phyloP scores from a whole-genome alignment of 305 asterid species.

The Fraxinus greggii region DNA sequence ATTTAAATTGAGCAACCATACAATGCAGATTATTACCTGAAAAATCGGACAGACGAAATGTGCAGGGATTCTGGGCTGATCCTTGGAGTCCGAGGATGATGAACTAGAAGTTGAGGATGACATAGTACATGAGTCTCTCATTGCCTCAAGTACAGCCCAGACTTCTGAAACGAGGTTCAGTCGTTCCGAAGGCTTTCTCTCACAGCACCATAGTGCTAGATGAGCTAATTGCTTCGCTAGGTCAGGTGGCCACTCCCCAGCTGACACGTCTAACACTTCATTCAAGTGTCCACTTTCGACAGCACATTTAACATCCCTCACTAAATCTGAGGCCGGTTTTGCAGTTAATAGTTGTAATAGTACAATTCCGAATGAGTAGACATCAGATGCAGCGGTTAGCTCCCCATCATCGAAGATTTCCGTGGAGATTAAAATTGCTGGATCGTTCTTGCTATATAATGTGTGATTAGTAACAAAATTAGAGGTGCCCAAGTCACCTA shows the following conservation, averaged over 20 bases:
- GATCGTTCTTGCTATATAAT: constrained; percentile 26
- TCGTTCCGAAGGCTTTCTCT: constrained; percentile 43
- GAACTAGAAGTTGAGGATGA: constrained; percentile 31
- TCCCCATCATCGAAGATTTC: constrained; percentile 45
- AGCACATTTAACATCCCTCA: constrained; percentile 70
- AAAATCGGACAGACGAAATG: constrained; percentile 81
- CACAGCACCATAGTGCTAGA: constrained; percentile 75
- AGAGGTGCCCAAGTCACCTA: constrained; percentile 63
- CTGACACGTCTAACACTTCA: constrained; percentile 57
- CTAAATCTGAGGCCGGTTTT: constrained; percentile 51
- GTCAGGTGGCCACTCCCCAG: constrained; percentile 84
- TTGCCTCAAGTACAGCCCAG: constrained; percentile 56
- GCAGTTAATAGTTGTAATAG: constrained; percentile 66
- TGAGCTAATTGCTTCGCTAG: constrained; percentile 46
- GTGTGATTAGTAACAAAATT: constrained; percentile 28
- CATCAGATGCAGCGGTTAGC: constrained; percentile 68
- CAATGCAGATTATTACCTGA: constrained; percentile 54
- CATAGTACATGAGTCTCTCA: constrained; percentile 45
- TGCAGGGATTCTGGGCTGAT: constrained; percentile 61
- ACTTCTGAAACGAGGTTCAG: constrained; percentile 60
- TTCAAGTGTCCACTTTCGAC: constrained; percentile 53
- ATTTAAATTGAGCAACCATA: not conserved
- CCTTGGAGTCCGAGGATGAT: constrained; percentile 36
- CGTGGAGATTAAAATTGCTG: constrained; percentile 42
- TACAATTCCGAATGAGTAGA: constrained; percentile 72